Conservation (phyloP, 495 filamentous ascomycete species). For the Penicillium maclennaniae region DNA sequence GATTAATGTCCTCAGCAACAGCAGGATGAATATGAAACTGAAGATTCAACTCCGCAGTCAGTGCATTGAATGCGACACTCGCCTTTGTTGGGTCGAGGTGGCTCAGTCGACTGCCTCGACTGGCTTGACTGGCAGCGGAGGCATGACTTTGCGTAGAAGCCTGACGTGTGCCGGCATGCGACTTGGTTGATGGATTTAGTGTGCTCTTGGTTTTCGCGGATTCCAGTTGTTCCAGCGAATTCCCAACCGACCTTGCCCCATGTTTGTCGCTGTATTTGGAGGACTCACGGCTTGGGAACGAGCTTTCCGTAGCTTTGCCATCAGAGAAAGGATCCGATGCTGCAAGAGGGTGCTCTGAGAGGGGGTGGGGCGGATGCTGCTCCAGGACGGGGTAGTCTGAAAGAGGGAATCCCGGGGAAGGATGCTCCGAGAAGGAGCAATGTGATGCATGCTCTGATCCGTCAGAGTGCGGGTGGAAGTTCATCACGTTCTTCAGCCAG, state of each 20-base stretch:
- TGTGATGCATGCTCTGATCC: too few relatives aligned
- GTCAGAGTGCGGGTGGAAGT: slow-evolving; percentile 4
- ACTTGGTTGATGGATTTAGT: slow-evolving; percentile 1
- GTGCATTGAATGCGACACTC: slow-evolving; percentile 24
- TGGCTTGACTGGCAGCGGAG: slow-evolving; percentile 11
- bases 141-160: neutral
- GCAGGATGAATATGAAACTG: slow-evolving; percentile 6
- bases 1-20: neutral
- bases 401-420: too few relatives aligned
- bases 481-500: slow-evolving; percentile 7
- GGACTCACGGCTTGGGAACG: neutral
- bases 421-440: too few relatives aligned
- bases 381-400: too few relatives aligned
- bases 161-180: neutral
- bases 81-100: slow-evolving; percentile 21
- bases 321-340: slow-evolving; percentile 27
- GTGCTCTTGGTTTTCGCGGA: neutral
- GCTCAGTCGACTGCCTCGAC: slow-evolving; percentile 14
- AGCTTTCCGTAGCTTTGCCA: slow-evolving; percentile 8
- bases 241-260: slow-evolving; percentile 4
- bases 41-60: slow-evolving; percentile 22
- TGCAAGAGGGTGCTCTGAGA: slow-evolving; percentile 3
- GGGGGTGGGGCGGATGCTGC: too few relatives aligned
- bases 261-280: slow-evolving; percentile 8
- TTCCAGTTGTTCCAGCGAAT: slow-evolving; percentile 2